phyloP scores from a whole-genome alignment of 768 basidiomycete genomes.

The Termitomyces sp. region DNA sequence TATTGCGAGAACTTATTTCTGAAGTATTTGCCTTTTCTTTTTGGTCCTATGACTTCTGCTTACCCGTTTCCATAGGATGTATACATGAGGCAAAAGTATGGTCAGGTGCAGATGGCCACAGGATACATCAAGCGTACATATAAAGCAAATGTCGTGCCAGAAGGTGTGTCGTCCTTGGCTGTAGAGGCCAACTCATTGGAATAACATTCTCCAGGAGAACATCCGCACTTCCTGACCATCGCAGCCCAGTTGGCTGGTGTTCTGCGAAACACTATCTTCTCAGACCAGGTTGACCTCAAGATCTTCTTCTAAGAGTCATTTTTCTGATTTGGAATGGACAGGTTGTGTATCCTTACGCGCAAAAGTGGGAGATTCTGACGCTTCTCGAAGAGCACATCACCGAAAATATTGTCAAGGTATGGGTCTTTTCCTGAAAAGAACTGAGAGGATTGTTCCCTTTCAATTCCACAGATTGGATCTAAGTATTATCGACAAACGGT shows the following conservation, averaged over 20 bases:
- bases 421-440: not conserved
- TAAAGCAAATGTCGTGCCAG: slow-evolving; percentile 58
- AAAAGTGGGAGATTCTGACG: slow-evolving; percentile 55
- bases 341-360: slow-evolving; percentile 46
- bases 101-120: slow-evolving; percentile 51
- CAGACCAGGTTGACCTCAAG: slow-evolving; percentile 61
- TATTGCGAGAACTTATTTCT: slow-evolving; percentile 67
- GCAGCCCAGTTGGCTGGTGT: slow-evolving; percentile 62
- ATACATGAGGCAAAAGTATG: slow-evolving; percentile 69
- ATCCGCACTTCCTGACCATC: slow-evolving; percentile 65
- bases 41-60: not conserved
- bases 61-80: slow-evolving; percentile 42
- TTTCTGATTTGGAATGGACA: not conserved
- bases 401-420: slow-evolving; percentile 87
- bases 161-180: slow-evolving; percentile 35
- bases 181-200: not conserved
- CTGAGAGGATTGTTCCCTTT: not conserved
- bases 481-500: slow-evolving; percentile 82
- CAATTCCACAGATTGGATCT: slow-evolving; percentile 60
- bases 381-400: slow-evolving; percentile 87
- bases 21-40: slow-evolving; percentile 39
- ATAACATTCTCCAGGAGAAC: slow-evolving; percentile 49
- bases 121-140: slow-evolving; percentile 55
- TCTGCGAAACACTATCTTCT: slow-evolving; percentile 74
- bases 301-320: not conserved